Evolutionary conservation across 139 green algal genomes (phyloP).

Genomic region (Chlorella sp.): DNA sequence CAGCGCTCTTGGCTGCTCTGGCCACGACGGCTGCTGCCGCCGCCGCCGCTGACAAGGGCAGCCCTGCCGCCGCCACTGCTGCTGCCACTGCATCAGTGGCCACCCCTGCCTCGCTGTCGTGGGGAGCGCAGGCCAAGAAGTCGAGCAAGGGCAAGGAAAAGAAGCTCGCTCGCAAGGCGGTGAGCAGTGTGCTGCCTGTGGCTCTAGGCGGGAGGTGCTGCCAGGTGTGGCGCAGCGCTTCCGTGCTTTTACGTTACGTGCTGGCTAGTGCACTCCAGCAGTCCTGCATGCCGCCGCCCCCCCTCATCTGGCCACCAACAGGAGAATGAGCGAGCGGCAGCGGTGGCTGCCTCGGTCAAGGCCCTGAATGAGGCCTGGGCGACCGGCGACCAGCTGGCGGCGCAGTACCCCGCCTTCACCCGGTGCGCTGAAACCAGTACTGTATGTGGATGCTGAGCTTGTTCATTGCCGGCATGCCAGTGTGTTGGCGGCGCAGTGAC

Average conservation of each 20-base stretch:
- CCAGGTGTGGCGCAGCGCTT: no score
- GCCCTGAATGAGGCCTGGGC: not conserved
- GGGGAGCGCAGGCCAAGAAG: conserved; percentile 22
- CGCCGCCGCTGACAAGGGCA: not conserved
- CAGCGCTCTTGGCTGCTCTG: no score
- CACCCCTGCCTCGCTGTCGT: not conserved
- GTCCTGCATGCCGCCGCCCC: no score
- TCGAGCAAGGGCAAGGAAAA: conserved; percentile 35
- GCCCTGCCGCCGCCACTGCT: not conserved
- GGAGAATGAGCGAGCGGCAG: not conserved
- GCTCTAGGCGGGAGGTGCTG: no score
- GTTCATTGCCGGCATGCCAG: not conserved
- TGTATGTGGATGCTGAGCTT: not conserved
- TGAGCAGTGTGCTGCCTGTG: not conserved
- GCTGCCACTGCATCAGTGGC: not conserved
- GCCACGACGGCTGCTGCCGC: no score
- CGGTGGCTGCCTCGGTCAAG: not conserved
- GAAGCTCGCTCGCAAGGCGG: conserved; percentile 35
- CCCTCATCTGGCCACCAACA: no score
- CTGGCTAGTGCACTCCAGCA: no score
- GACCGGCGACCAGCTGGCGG: not conserved
- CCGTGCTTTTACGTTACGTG: no score
- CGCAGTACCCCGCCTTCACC: conserved; percentile 16
- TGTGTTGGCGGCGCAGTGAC: not conserved
- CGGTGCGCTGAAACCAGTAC: not conserved